Base-by-base conservation (phyloP, 148 eudicot genomes). In the Linanthus parryae region DNA sequence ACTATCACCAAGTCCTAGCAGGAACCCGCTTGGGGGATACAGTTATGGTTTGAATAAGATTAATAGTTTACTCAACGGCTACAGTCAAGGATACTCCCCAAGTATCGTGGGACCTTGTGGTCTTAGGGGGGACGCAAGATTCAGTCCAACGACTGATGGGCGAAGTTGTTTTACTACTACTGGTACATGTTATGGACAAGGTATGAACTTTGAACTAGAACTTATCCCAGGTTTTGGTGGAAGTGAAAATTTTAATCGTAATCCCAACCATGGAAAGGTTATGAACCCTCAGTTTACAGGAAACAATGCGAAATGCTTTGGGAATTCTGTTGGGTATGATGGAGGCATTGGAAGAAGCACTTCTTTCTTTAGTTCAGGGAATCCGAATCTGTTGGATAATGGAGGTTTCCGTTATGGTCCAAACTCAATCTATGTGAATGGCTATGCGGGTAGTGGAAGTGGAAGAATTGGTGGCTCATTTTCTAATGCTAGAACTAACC, bases 21-120 rank as follows among this genome's bases (percentile, higher is more conserved):
- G 78, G 38, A 71, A 70, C 59, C 70, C 73, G 0, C 46, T 65
- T 34, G 69, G 62, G 31, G 72, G 70, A 22, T 57, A 61, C 59
- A 78, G 62, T 44, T 72, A 75, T 67, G 81, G 79, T 34, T 28
- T 73, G 39, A 72, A 46, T 38, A 70, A 82, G 61, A 52, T 58
- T 17, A 75, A 63, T 47, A 78, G 45, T 51, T 70, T 73, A 44
- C 67, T 75, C 35, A 75, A 70, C n/a, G n/a, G n/a, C n/a, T n/a
- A n/a, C n/a, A n/a, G n/a, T n/a, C n/a, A n/a, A n/a, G 79, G 83
- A 11, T n/a, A n/a, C n/a, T n/a, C n/a, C n/a, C n/a, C n/a, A n/a
- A n/a, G n/a, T n/a, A n/a, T n/a, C n/a, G n/a, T 70, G 80, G 75
- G 82, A 54, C 74, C 77, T 29, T 76, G 66, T 54, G 85, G 81